Conservation (phyloP, 192 early-diverging fungal genomes). For the Backusella australiensis region DNA sequence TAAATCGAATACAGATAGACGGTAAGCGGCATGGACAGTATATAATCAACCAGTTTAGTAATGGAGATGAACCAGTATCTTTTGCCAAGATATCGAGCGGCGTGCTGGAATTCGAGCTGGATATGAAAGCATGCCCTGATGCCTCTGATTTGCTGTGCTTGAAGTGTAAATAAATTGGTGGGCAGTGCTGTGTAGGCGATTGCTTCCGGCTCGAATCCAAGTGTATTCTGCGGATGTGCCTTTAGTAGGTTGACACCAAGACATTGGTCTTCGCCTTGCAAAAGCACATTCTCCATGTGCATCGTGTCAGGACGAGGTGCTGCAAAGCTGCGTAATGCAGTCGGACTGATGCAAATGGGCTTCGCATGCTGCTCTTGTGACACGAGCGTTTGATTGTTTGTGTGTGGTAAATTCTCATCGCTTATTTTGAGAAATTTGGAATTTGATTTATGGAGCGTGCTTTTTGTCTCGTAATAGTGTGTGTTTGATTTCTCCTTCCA, state of each 20-base stretch:
- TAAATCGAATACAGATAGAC: conserved; percentile 31
- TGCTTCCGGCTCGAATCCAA: conserved; percentile 40
- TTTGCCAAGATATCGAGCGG: conserved; percentile 23
- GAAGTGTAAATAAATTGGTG: conserved; percentile 29
- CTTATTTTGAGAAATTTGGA: conserved; percentile 13
- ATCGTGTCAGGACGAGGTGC: conserved; percentile 28
- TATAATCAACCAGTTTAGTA: conserved; percentile 29
- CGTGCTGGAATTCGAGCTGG: conserved; percentile 29
- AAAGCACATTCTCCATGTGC: conserved; percentile 35
- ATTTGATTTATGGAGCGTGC: neutral
- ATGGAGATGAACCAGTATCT: conserved; percentile 28
- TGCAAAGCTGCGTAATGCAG: conserved; percentile 31
- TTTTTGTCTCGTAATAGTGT: neutral
- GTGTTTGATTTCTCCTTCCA: conserved; percentile 45
- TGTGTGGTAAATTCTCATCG: conserved; percentile 10
- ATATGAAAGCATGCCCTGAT: conserved; percentile 34
- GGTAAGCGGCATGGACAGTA: conserved; percentile 28
- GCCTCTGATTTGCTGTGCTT: conserved; percentile 27
- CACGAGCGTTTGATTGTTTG: neutral
- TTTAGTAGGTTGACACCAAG: conserved; percentile 25
- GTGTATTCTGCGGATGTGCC: conserved; percentile 25
- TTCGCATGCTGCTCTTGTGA: conserved; percentile 7
- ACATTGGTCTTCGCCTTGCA: conserved; percentile 38
- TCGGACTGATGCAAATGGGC: conserved; percentile 35
- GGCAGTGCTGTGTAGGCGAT: conserved; percentile 32